Evolutionary conservation across 352 stramenopile genomes (phyloP), one percentile per base, ranked within the genome.

Genomic region (Phytophthora sojae): DNA sequence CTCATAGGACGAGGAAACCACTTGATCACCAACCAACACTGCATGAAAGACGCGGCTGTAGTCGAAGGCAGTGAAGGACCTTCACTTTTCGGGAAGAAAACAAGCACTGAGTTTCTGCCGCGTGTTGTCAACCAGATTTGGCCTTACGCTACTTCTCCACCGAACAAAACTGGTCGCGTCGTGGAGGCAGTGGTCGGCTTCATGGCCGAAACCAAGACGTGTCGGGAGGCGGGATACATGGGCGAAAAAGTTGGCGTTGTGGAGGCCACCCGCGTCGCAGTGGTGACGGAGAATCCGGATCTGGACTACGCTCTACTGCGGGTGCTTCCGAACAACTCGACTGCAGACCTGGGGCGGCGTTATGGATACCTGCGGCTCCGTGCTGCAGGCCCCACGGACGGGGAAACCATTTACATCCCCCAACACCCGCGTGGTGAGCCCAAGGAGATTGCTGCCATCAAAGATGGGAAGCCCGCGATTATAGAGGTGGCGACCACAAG

Each of bases 1-100:
- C 73, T 94, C 1, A 59, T 94, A 2, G 86, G 86, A 25, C 60
- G 63, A 35, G 77, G 67, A 9, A 90, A 89, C 61, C 73, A 91
- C 68, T 69, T 94, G 60, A 50, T 94, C 53, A 92, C 86, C 0
- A 91, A 89, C 61, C 81, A 90, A 61, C 83, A 92, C 67, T 94
- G 86, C 67, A 72, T 94, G 53, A 71, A 66, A 64, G 57, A 76
- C 35, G 64, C 67, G 0, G 52, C 54, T 29, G 51, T 58, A 29
- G 35, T 67, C 49, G 57, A 69, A n/a, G n/a, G 21, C 44, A 9
- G 9, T 15, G 55, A 19, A 21, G 15, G 47, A 23, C 19, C 23
- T 61, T 39, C 32, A 58, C 30, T 60, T 0, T 9, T 39, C 11
- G 23, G 7, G 64, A 73, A 37, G 42, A 39, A 21, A 49, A 25